Base-by-base conservation (phyloP, 257 asterid species). In the Jaltomata sinuosa region DNA sequence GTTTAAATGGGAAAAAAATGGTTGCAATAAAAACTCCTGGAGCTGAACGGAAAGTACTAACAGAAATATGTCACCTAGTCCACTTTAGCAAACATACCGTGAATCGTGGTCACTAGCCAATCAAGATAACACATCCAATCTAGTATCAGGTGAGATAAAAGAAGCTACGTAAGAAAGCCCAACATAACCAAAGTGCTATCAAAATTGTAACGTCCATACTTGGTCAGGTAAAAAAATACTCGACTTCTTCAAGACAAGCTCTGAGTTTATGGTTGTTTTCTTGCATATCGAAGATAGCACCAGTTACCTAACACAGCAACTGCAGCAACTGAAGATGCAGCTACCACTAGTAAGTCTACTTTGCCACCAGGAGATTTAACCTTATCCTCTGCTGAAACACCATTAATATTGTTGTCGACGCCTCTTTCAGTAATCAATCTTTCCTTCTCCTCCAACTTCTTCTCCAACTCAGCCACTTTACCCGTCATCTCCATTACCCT, bases 361-460 rank as follows among this genome's bases (percentile, higher is more conserved):
- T 86, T 89, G n/a, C 86, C 85, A 77, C 85, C 79, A 29, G 65
- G 88, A 25, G 84, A 79, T 50, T 84, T 74, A 84, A 83, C 84
- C 15, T 27, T 86, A 80, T 47, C 78, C 55, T 57, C 84, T 1
- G 14, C 54, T 19, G 77, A 55, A 67, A 49, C 27, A 62, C 88
- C 89, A 81, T 86, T 74, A 69, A 78, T 81, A 40, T n/a, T 83
- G 81, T 69, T 91, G n/a, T 42, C 79, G 47, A 84, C 36, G 8
- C 83, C 87, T 72, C 89, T 79, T 55, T 88, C 88, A 42, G 40
- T 82, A 72, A 90, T 89, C 88, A 80, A 36, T 72, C 83, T 85
- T 88, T 86, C 91, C 55, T 91, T 90, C 87, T 90, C 97, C 36
- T 86, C 89, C 84, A 94, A 89, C 84, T 84, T 87, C 62, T 22